Evolutionary conservation across 495 filamentous ascomycete species (phyloP).

Genomic region (Friedmanniomyces simplex): DNA sequence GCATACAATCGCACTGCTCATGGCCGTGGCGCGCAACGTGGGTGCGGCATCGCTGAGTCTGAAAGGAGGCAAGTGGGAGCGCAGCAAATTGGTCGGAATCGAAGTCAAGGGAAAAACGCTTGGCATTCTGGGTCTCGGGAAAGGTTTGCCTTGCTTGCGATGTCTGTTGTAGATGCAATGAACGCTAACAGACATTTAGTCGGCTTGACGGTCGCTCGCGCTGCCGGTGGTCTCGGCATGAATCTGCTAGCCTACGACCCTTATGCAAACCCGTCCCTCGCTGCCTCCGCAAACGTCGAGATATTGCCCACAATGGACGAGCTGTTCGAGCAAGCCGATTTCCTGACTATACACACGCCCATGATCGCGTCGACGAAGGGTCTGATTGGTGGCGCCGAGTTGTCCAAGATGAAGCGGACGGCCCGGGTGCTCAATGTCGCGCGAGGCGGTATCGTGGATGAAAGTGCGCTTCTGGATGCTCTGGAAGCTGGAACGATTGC

Average conservation of each 20-base stretch:
- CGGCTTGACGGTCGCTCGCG: constrained; percentile 57
- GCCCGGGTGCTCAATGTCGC: constrained; percentile 20
- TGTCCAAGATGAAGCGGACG: constrained; percentile 52
- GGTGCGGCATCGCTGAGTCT: constrained; percentile 47
- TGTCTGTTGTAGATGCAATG: background rate
- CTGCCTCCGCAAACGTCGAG: constrained; percentile 46
- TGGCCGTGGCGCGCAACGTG: constrained; percentile 55
- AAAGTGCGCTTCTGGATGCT: constrained; percentile 54
- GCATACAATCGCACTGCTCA: constrained; percentile 55
- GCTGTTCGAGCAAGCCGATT: constrained; percentile 53
- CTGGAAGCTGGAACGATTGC: constrained; percentile 56
- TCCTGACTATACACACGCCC: constrained; percentile 66
- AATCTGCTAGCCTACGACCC: constrained; percentile 55
- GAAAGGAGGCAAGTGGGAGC: constrained; percentile 56
- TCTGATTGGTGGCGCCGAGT: constrained; percentile 49
- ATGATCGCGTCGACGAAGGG: constrained; percentile 59
- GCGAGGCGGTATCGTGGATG: constrained; percentile 65
- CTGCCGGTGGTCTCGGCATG: constrained; percentile 62
- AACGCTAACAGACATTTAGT: constrained; percentile 35
- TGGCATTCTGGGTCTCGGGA: constrained; percentile 58
- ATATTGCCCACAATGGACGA: constrained; percentile 42
- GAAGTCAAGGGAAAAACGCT: constrained; percentile 62
- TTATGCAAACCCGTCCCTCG: constrained; percentile 53
- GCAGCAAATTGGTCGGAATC: constrained; percentile 55
- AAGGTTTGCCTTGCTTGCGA: constrained; percentile 32